These are phyloP conservation scores for Hysterangium stoloniferum DNA, from an alignment of 768 basidiomycete genomes.

Conservation along the genomic window DNA sequence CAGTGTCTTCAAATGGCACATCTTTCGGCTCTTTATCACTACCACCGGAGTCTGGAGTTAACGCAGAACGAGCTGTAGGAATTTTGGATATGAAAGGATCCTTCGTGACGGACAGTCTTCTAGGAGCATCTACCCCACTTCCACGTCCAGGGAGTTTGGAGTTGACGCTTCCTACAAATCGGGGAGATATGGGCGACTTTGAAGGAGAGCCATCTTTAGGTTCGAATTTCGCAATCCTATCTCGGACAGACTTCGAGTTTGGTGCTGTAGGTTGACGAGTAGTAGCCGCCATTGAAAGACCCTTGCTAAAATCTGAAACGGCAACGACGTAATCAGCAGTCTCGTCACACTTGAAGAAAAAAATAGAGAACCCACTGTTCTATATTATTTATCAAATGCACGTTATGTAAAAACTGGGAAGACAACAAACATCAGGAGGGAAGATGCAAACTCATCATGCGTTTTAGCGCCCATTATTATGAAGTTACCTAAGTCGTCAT, in stretches of 20 bases:
- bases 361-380: too few relatives aligned
- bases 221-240: constrained; percentile 6
- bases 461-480: too few relatives aligned
- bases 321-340: too few relatives aligned
- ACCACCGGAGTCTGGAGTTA: not conserved
- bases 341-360: too few relatives aligned
- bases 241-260: not conserved
- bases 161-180: not conserved
- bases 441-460: too few relatives aligned
- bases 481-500: too few relatives aligned
- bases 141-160: not conserved
- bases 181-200: not conserved
- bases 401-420: too few relatives aligned
- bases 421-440: too few relatives aligned
- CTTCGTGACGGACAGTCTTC: not conserved
- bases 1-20: not conserved
- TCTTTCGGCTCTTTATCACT: not conserved
- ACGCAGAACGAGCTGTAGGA: not conserved
- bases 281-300: too few relatives aligned
- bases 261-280: not conserved
- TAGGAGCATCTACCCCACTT: not conserved
- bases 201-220: not conserved
- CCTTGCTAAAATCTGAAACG: too few relatives aligned
- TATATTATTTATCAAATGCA: too few relatives aligned
- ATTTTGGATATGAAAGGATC: not conserved